A percentile compares a stretch with the other conserved stretches of the same genome.
Conservation (phyloP, 169 alveolate genomes). For the Cryptosporidium tyzzeri region DNA sequence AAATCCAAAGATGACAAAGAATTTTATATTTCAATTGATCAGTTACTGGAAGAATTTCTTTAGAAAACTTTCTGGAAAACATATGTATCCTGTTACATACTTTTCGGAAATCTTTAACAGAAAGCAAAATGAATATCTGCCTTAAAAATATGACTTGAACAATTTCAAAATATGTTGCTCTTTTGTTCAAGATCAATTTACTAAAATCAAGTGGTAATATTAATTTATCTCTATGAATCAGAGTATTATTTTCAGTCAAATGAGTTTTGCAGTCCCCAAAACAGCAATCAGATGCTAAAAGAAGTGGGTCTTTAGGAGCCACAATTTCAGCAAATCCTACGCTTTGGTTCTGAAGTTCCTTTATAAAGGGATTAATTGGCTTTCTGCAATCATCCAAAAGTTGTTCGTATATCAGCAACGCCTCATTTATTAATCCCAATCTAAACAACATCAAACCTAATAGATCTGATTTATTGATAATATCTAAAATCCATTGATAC, state of each 20-base stretch:
- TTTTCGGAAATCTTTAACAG: constrained; percentile 16
- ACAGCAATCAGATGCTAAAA: constrained; percentile 64
- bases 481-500: constrained; percentile 74
- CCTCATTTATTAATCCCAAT: constrained; percentile 42
- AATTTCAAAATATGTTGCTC: constrained; percentile 64
- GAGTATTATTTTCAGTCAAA: constrained; percentile 5
- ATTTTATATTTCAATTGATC: constrained; percentile 20
- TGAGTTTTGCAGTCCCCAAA: constrained; percentile 65
- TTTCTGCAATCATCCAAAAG: constrained; percentile 2
- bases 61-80: constrained; percentile 29
- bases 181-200: constrained; percentile 12
- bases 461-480: constrained; percentile 22
- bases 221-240: constrained; percentile 23
- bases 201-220: constrained; percentile 30
- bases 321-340: constrained; percentile 31
- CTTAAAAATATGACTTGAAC: constrained; percentile 35
- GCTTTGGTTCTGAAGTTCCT: constrained; percentile 21
- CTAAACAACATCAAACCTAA: constrained; percentile 25
- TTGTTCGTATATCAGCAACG: constrained; percentile 41
- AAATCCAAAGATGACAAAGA: constrained; percentile 48
- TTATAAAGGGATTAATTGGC: neutral
- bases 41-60: constrained; percentile 23
- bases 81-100: neutral
- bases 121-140: constrained; percentile 17
- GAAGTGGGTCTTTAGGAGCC: constrained; percentile 44